phyloP scores from a whole-genome alignment of 805 yeast genomes.

The Yarrowia porcina region DNA sequence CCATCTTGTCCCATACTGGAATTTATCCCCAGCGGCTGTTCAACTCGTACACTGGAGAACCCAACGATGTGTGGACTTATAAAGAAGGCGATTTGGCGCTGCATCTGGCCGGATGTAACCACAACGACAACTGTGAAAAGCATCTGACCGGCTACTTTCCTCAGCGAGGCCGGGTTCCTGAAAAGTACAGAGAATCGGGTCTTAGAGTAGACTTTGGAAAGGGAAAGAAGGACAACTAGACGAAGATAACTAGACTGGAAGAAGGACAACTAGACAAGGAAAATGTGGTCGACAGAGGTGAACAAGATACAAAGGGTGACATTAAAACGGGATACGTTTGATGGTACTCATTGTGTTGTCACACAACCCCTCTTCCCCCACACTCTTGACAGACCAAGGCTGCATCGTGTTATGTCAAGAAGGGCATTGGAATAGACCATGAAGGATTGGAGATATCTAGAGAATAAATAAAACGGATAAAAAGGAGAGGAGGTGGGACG shows the following conservation, averaged over 20 bases:
- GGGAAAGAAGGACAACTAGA: neutral
- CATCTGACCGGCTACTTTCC: neutral
- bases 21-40: conserved; percentile 36
- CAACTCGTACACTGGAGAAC: conserved; percentile 34
- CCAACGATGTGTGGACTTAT: conserved; percentile 26
- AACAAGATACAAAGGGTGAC: no score
- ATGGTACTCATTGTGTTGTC: no score
- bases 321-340: no score
- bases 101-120: conserved; percentile 36
- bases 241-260: no score
- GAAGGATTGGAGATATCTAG: no score
- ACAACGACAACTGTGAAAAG: neutral
- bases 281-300: no score
- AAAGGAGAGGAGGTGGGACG: no score
- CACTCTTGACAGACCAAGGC: no score
- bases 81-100: conserved; percentile 35
- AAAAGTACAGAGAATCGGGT: conserved; percentile 7
- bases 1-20: conserved; percentile 33
- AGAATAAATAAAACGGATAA: no score
- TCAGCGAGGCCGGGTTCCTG: conserved; percentile 1
- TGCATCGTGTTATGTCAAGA: no score
- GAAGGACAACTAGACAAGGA: neutral
- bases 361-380: no score
- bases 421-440: no score
- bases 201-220: neutral